These are phyloP conservation scores for Dimargaris cristalligena DNA, from an alignment of 192 early-diverging fungal genomes.

Conservation along the genomic window DNA sequence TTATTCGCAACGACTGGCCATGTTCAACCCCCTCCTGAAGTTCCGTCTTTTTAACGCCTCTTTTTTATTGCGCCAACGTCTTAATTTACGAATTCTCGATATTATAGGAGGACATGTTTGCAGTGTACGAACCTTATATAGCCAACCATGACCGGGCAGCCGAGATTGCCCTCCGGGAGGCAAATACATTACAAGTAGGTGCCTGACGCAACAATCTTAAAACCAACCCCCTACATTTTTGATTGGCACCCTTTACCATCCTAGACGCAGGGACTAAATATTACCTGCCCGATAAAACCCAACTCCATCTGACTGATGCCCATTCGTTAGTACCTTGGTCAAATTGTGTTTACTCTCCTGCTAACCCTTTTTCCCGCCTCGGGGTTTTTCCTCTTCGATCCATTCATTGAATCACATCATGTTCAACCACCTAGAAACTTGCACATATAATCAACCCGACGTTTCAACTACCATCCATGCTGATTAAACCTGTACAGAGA, in stretches of 20 bases:
- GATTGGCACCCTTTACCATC: neutral
- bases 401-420: neutral
- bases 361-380: neutral
- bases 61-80: too few relatives aligned
- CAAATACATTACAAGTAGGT: conserved; percentile 39
- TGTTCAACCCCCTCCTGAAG: too few relatives aligned
- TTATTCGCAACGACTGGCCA: too few relatives aligned
- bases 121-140: conserved; percentile 85
- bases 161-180: conserved; percentile 49
- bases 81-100: too few relatives aligned
- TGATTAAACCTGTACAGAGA: conserved; percentile 96
- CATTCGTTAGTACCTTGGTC: conserved; percentile 6
- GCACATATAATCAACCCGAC: conserved; percentile 61
- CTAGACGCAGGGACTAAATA: neutral
- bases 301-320: conserved; percentile 11
- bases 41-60: too few relatives aligned
- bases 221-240: neutral
- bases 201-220: neutral
- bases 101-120: conserved; percentile 57
- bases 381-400: neutral
- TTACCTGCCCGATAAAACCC: neutral
- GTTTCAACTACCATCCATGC: conserved; percentile 72
- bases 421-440: conserved; percentile 24
- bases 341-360: neutral
- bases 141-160: conserved; percentile 70